A percentile compares a stretch with the other conserved stretches of the same genome.
phyloP scores from a whole-genome alignment of 352 stramenopile genomes.

The Phytophthora megakarya region DNA sequence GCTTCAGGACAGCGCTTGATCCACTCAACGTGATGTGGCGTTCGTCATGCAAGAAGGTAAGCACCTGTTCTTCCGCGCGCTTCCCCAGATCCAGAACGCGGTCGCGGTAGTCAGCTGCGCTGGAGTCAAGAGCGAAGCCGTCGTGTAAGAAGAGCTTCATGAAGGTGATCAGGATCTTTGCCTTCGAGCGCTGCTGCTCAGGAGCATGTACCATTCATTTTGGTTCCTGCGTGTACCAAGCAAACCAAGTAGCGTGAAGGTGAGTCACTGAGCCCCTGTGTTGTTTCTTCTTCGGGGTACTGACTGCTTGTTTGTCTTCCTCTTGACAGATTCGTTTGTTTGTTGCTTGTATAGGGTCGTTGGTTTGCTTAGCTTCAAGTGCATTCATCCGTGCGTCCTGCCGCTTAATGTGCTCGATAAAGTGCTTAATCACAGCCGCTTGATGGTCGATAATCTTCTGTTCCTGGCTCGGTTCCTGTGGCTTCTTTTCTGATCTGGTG shows the following conservation, averaged over 20 bases:
- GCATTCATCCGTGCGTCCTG: constrained; percentile 18
- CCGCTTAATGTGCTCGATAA: constrained; percentile 8
- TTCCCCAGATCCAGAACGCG: not conserved
- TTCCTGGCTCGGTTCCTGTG: not conserved
- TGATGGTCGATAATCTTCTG: constrained; percentile 21
- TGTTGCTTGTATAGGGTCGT: not conserved
- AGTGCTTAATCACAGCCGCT: constrained; percentile 19
- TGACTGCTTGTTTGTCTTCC: not conserved
- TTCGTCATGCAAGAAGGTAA: no score
- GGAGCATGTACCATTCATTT: not conserved
- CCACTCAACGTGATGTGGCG: no score
- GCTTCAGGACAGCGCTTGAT: no score
- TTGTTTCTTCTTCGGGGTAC: constrained; percentile 6
- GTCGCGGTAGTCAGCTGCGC: constrained; percentile 1
- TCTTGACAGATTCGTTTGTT: not conserved
- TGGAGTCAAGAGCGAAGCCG: constrained; percentile 2
- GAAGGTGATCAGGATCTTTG: constrained; percentile 13
- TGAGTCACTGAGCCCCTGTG: not conserved
- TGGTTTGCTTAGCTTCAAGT: constrained; percentile 16
- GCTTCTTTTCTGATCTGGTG: not conserved
- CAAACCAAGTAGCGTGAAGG: constrained; percentile 17
- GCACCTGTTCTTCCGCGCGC: not conserved
- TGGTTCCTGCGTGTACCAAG: constrained; percentile 20
- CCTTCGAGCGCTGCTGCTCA: constrained; percentile 18
- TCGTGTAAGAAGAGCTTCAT: constrained; percentile 22